Evolutionary conservation across 2,329 filamentous ascomycete genomes (phyloP).

Genomic region (Sporothrix mexicana): DNA sequence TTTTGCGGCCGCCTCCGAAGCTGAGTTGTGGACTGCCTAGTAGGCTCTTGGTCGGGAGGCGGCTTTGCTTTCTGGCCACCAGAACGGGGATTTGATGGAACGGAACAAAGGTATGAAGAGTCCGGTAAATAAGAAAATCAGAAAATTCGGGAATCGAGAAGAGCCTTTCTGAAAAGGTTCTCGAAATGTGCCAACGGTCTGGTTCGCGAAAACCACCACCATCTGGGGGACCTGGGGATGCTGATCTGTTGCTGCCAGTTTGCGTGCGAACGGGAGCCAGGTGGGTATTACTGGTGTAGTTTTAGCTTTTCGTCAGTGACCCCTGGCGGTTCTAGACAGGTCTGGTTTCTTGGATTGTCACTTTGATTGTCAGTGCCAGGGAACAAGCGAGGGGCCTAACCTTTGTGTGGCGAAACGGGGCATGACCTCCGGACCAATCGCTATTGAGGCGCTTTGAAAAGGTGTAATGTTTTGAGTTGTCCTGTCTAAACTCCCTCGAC

Average conservation of each 20-base stretch:
- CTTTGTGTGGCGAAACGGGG: conserved; percentile 18
- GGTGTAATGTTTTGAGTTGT: background rate
- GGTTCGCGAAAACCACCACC: background rate
- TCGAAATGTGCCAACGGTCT: background rate
- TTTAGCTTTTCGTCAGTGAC: background rate
- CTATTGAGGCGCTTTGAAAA: background rate
- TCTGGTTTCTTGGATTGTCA: background rate
- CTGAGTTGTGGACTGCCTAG: background rate
- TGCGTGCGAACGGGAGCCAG: conserved; percentile 17
- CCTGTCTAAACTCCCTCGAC: too few relatives aligned
- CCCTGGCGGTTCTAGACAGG: background rate
- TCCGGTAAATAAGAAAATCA: background rate
- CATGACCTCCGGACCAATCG: conserved; percentile 1
- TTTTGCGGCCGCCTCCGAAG: background rate
- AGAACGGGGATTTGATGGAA: background rate
- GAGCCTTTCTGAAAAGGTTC: too few relatives aligned
- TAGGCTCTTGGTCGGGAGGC: too few relatives aligned
- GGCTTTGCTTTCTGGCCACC: background rate
- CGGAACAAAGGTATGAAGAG: background rate
- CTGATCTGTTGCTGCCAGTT: conserved; percentile 17
- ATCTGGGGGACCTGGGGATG: conserved; percentile 6
- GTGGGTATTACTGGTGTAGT: background rate
- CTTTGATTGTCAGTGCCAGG: background rate
- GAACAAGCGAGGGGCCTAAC: background rate
- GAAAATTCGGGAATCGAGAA: background rate